Base-by-base conservation (phyloP, 2,329 filamentous ascomycete species). In the Elsinoe arachidis region DNA sequence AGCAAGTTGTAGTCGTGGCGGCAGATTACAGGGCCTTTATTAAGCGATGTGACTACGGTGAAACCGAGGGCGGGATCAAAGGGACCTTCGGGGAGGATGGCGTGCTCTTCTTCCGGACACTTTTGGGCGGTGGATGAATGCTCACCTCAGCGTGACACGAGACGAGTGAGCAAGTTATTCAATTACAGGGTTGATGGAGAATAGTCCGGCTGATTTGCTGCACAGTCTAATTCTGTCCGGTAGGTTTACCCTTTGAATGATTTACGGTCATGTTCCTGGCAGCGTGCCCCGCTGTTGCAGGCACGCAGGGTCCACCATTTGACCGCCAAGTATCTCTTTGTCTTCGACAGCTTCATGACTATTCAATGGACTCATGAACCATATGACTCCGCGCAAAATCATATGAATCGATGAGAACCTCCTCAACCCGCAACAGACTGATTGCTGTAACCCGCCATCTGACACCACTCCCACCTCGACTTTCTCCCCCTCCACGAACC, bases 21-120 rank as follows among this genome's bases (percentile, higher is more conserved):
- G 15, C 37, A 53, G 49, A 53, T 53, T 53, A 53, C 49, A 53
- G 49, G 49, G 19, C 26, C 49, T 39, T 53, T 53, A 53, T 53
- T 53, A 53, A 53, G 49, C 49, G 49, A 30, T 30, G 26, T 30
- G 26, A 35, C 46, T 34, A 34, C 49, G 26, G 33, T 53, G 49
- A 53, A 53, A 53, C 49, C 35, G 33, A 39, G 49, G 14, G 49
- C 49, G 34, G 49, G 33, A 33, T 30, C 26, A 30, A 30, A 30
- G 26, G 26, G 26, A 30, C 26, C 26, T 30, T 30, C 26, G 26
- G 26, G 26, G 26, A 7, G 26, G 17, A 53, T 53, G 49, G 49
- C 49, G 49, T 53, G 49, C 49, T 53, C 33, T 53, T 51, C 46
- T 51, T 51, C 46, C 30, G 26, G 46, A 34, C 26, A 34, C 14